phyloP scores from a whole-genome alignment of 176 grass and related monocot species.

The sorghum (Sorghum bicolor) region Sorghum_bicolor_NCBIv3 NC_012877.2:61322501-61323000 shows the following conservation, averaged over 20 bases:
- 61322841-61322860: neutral
- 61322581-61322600: neutral
- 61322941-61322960: neutral
- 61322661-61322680: neutral
- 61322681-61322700: neutral
- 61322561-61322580: neutral
- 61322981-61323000: neutral
- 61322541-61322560: neutral
- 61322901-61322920: neutral
- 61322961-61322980: neutral
- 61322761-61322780: slow-evolving; percentile 66
- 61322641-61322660: slow-evolving; percentile 35
- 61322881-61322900: neutral
- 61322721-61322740: slow-evolving; percentile 64
- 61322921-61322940: neutral
- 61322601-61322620: neutral
- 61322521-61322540: slow-evolving; percentile 7
- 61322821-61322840: neutral
- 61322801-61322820: neutral
- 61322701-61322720: slow-evolving; percentile 56
- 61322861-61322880: neutral
- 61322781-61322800: slow-evolving; percentile 54
- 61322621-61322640: slow-evolving; percentile 5
- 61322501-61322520: slow-evolving; percentile 9
- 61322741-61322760: slow-evolving; percentile 58